Percentiles rank a stretch among this genome's conserved stretches.
phyloP scores from a whole-genome alignment of 2,329 filamentous ascomycete species.

The Arthrobotrys iridis region DNA sequence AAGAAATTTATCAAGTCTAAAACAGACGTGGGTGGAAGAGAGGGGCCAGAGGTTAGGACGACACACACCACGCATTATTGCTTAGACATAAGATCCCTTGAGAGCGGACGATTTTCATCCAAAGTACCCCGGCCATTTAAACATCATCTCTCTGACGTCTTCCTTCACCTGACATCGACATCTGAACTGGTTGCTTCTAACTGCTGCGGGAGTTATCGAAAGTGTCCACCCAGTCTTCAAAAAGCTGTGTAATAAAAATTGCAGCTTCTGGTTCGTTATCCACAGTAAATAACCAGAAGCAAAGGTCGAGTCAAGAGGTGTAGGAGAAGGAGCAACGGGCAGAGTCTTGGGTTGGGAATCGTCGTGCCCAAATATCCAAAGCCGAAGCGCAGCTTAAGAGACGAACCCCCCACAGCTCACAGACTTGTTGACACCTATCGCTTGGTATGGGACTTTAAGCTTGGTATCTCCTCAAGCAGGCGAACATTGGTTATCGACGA shows the following conservation, averaged over 20 bases:
- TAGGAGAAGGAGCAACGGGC: constrained; percentile 28
- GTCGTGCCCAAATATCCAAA: constrained; percentile 37
- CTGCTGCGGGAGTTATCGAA: constrained; percentile 6
- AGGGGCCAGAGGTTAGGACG: constrained; percentile 49
- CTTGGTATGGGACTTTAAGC: constrained; percentile 38
- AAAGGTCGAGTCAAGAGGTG: constrained; percentile 25
- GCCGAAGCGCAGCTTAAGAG: constrained; percentile 23
- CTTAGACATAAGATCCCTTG: constrained; percentile 46
- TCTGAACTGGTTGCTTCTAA: constrained; percentile 21
- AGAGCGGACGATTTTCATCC: constrained; percentile 33
- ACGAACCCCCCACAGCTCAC: constrained; percentile 17
- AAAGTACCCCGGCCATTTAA: constrained; percentile 33
- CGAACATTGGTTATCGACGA: constrained; percentile 45
- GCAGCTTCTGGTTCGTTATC: constrained; percentile 23
- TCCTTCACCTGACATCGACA: constrained; percentile 16
- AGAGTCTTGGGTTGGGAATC: constrained; percentile 21
- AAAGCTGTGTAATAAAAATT: constrained; percentile 19
- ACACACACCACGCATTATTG: constrained; percentile 48
- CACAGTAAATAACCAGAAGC: constrained; percentile 11
- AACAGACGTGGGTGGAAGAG: constrained; percentile 43
- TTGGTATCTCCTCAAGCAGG: constrained; percentile 28
- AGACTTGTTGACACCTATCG: constrained; percentile 46
- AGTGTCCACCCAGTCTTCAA: constrained; percentile 7
- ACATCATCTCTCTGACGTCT: constrained; percentile 19
- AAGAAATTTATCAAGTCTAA: constrained; percentile 53